Base-by-base conservation (phyloP, 2,329 filamentous ascomycete species). In the Pseudocercospora pini-densiflorae region DNA sequence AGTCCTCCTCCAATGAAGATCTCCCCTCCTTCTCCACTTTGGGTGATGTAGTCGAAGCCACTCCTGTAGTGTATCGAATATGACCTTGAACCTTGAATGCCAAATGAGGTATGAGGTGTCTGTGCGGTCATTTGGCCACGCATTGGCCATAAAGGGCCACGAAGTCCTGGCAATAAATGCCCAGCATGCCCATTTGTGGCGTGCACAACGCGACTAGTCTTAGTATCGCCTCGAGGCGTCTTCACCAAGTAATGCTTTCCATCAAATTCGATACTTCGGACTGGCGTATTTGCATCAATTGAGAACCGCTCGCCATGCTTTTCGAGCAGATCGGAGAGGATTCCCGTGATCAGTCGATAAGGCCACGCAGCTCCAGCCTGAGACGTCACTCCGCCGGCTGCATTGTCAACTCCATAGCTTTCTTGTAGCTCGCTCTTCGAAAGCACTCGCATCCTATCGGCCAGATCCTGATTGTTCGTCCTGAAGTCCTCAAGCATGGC, bases 91-190 rank as follows among this genome's bases (percentile, higher is more conserved):
- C 64, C 62, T 40, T 57, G 43, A 16, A 58, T 27, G 16, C 51
- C 59, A 29, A 64, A 59, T 10, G 33, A 31, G 33, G 27, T 12
- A 23, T 55, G 12, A 6, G 61, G 55, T 29, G 43, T 51, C 43
- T 71, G 69, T 24, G 67, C 64, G 14, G 67, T 69, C 69, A 71
- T 71, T 54, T 69, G 68, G n/a, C 69, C 69, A 21, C 69, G 67
- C 10, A 69, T 31, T 8, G 69, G 69, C 55, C 65, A 69, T 3
- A 71, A 10, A 14, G 49, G 54, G 7, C 69, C 67, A 29, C 67
- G 55, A 6, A 71, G 27, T 12, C 62, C 59, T 2, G 69, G 67
- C 2, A 69, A 57, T 27, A 71, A 54, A 59, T 71, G 64, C 1
- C 61, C 65, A n/a, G 65, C 68, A 33, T 69, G 68, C 12, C 67